These are phyloP conservation scores for Groenewaldozyma salmanticensis DNA, from an alignment of 805 yeast genomes.

Conservation along the genomic window DNA sequence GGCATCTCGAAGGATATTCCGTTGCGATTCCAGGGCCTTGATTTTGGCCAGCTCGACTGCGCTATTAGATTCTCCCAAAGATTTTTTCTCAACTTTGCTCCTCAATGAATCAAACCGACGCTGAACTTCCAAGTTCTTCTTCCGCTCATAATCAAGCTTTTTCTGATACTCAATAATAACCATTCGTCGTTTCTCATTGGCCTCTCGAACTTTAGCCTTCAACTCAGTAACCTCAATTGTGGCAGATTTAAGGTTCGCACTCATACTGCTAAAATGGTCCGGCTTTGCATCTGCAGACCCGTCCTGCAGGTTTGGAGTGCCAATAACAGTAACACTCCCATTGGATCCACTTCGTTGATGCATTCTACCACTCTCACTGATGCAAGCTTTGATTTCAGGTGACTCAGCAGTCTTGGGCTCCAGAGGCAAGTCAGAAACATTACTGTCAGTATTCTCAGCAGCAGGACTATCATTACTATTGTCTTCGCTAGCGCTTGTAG, in stretches of 20 bases:
- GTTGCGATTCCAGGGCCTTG: slow-evolving; percentile 15
- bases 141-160: slow-evolving; percentile 17
- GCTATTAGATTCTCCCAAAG: neutral
- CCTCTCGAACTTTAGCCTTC: slow-evolving; percentile 11
- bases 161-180: slow-evolving; percentile 16
- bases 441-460: too few relatives aligned
- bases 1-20: slow-evolving; percentile 17
- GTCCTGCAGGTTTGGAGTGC: neutral
- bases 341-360: neutral
- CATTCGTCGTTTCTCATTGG: slow-evolving; percentile 15
- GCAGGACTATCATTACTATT: too few relatives aligned
- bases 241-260: too few relatives aligned
- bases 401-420: neutral
- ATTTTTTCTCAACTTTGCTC: neutral
- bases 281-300: neutral
- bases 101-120: slow-evolving; percentile 9
- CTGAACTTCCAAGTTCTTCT: slow-evolving; percentile 13
- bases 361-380: neutral
- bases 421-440: too few relatives aligned
- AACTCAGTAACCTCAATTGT: slow-evolving; percentile 3
- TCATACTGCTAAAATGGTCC: slow-evolving; percentile 1
- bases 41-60: slow-evolving; percentile 5
- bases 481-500: too few relatives aligned
- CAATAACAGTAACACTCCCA: neutral
- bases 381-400: neutral